Conservation (phyloP, 1,139 yeast species). For the Debaryomyces coudertii region DNA sequence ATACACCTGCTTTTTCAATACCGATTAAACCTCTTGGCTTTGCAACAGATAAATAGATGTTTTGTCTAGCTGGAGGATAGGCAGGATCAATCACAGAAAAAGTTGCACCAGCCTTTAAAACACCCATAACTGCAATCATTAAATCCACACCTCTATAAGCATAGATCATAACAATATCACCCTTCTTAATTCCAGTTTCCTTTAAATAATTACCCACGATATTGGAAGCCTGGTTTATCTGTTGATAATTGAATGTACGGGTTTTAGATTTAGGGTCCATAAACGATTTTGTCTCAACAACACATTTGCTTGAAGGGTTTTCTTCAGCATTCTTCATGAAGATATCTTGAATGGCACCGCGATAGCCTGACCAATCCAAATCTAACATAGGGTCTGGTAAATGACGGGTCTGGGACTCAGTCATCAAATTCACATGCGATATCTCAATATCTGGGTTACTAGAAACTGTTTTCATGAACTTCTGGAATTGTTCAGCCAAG, state of each 20-base stretch:
- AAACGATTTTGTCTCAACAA: constrained; percentile 84
- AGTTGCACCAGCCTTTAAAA: constrained; percentile 96
- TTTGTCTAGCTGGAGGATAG: constrained; percentile 97
- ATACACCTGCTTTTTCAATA: constrained; percentile 82
- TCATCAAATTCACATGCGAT: constrained; percentile 68
- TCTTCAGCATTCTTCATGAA: constrained; percentile 81
- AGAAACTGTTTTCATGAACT: constrained; percentile 43
- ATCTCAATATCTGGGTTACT: constrained; percentile 45
- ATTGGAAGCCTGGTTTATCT: constrained; percentile 92
- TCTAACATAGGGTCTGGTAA: constrained; percentile 89
- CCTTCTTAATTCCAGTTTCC: constrained; percentile 77
- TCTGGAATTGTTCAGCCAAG: constrained; percentile 71
- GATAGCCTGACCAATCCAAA: constrained; percentile 86
- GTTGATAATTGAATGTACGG: constrained; percentile 77
- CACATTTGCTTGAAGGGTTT: constrained; percentile 86
- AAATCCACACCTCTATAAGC: constrained; percentile 97
- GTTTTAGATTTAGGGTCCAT: constrained; percentile 57
- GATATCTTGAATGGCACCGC: constrained; percentile 96
- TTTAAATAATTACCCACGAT: constrained; percentile 88
- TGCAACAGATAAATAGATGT: constrained; percentile 88
- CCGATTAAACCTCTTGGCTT: constrained; percentile 90
- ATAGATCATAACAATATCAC: constrained; percentile 96
- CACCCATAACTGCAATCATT: constrained; percentile 97
- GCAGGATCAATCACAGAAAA: constrained; percentile 99
- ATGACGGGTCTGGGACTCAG: constrained; percentile 56